These are phyloP conservation scores for Agapanthus africanus DNA, from an alignment of 106 monocot species.

Conservation along the genomic window DNA sequence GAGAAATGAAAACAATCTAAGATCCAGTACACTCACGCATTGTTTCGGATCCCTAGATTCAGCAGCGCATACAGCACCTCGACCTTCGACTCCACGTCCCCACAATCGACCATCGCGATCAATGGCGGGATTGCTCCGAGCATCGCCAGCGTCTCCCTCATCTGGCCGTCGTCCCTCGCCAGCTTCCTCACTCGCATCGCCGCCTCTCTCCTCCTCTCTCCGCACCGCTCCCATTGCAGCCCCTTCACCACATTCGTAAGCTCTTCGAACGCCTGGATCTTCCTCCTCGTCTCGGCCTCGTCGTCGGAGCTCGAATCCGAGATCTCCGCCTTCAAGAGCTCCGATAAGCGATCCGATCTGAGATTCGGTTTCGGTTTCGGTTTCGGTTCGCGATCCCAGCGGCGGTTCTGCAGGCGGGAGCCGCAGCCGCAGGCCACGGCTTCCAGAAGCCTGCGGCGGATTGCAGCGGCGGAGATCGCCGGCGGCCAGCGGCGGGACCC, in stretches of 20 bases:
- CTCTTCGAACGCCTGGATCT: slow-evolving; percentile 34
- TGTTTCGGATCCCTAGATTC: slow-evolving; percentile 76
- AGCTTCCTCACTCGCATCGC: slow-evolving; percentile 47
- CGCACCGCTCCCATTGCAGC: slow-evolving; percentile 13
- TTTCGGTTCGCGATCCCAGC: not conserved
- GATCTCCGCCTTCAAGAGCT: slow-evolving; percentile 37
- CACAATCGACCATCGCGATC: slow-evolving; percentile 41
- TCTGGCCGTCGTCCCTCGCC: slow-evolving; percentile 52
- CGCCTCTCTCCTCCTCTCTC: slow-evolving; percentile 17
- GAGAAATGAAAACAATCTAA: not conserved
- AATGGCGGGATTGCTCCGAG: slow-evolving; percentile 73
- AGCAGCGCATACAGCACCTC: slow-evolving; percentile 74
- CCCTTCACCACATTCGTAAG: slow-evolving; percentile 35
- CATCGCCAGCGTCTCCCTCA: slow-evolving; percentile 61
- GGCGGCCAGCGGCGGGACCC: slow-evolving; percentile 27
- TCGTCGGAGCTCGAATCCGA: slow-evolving; percentile 6
- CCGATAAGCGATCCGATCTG: slow-evolving; percentile 40
- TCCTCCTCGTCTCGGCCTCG: slow-evolving; percentile 31
- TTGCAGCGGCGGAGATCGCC: slow-evolving; percentile 27
- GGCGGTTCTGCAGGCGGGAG: not conserved
- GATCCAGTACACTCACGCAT: slow-evolving; percentile 40
- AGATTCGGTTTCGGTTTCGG: not conserved
- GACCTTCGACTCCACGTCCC: slow-evolving; percentile 25
- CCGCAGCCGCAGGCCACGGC: slow-evolving; percentile 51
- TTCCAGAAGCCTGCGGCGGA: slow-evolving; percentile 54